Evolutionary conservation across 441 rosid genomes (phyloP).

Genomic region (Biscutella laevigata): DNA sequence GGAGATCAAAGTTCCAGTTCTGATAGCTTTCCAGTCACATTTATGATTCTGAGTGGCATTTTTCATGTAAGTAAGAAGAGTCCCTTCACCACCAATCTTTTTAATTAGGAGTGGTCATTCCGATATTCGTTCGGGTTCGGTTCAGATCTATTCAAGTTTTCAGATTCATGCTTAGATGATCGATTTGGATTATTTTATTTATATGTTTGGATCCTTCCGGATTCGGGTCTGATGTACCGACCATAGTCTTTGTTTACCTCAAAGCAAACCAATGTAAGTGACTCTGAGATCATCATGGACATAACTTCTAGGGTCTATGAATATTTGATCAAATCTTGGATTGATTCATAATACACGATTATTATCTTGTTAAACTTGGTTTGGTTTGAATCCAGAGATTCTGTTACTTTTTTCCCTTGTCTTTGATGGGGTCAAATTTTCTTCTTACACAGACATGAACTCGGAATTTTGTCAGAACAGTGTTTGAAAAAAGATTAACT

Average conservation of each 20-base stretch:
- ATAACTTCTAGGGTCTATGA: background rate
- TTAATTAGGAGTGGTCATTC: too few relatives aligned
- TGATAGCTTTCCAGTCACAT: slow-evolving; percentile 64
- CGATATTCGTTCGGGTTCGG: too few relatives aligned
- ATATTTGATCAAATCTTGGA: background rate
- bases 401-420: background rate
- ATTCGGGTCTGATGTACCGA: too few relatives aligned
- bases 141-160: too few relatives aligned
- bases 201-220: too few relatives aligned
- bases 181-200: too few relatives aligned
- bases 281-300: background rate
- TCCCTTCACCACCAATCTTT: too few relatives aligned
- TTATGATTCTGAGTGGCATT: slow-evolving; percentile 64
- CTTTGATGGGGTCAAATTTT: background rate
- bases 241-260: slow-evolving; percentile 35
- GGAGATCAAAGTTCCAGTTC: slow-evolving; percentile 78
- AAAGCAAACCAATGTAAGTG: slow-evolving; percentile 20
- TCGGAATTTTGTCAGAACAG: background rate
- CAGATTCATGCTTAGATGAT: too few relatives aligned
- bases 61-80: slow-evolving; percentile 51
- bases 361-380: background rate
- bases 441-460: background rate
- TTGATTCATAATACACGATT: background rate
- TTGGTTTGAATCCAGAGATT: background rate
- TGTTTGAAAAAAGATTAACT: background rate